Base-by-base conservation (phyloP, 176 grass and related monocot genomes). In the Avena eriantha region DNA sequence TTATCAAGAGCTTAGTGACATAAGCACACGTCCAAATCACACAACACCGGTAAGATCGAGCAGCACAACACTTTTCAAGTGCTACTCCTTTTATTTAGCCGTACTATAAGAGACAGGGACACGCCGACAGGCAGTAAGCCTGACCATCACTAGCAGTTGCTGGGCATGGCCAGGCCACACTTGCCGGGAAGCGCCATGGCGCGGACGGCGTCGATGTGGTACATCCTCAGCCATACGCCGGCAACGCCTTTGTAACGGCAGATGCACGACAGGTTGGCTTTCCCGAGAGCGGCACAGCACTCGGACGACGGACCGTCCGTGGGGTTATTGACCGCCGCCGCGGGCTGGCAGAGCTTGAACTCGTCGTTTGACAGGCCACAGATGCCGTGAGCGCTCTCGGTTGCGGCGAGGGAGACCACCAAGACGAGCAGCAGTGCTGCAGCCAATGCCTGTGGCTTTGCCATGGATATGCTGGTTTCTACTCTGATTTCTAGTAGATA, bases 141-240 rank as follows among this genome's bases (percentile, higher is more conserved):
- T 1, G 17, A 51, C 35, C 6, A 82, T 69, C 64, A 70, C 1
- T 65, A 76, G 18, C 70, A 84, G 41, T 50, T 75, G 23, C 3
- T 16, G 0, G 82, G 82, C 82, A 75, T 49, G 48, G 48, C 17
- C 47, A 82, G 80, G 35, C 51, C 68, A 22, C 81, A 73, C 51
- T 83, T 83, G 68, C 35, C 81, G 0, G 81, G 81, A 54, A 95
- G 75, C 18, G 88, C 80, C 91, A 93, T 89, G 73, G 94, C 94
- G 6, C 90, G 73, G 59, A 16, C 26, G 4, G 91, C 80, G 59
- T 96, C 81, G 58, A 96, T 93, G 53, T 92, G 89, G 31, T 91
- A 89, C 34, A 90, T 83, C 48, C 89, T 92, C 68, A 96, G 50
- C 76, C 88, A 79, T 18, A 91, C 54, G 36, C 76, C 67, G 15